A percentile compares a stretch with the other conserved stretches of the same genome.
These are phyloP conservation scores for Penicillium waksmanii DNA, from an alignment of 495 filamentous ascomycete genomes.

Conservation along the genomic window DNA sequence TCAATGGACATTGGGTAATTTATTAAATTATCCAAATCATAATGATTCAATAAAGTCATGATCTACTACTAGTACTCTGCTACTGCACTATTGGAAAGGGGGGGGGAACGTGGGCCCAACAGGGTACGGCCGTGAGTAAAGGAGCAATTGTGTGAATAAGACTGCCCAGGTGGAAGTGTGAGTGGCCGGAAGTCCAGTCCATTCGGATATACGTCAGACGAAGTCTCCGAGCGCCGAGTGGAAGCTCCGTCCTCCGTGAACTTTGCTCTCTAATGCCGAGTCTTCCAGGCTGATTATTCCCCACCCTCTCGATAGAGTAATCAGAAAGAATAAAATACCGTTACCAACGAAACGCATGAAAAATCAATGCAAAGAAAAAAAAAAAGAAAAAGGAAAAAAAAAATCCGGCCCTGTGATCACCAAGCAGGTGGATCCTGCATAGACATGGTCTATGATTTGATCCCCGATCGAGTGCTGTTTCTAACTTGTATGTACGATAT, in stretches of 20 bases:
- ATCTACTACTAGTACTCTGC: too few relatives aligned
- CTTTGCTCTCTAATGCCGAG: conserved; percentile 27
- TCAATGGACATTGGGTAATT: neutral
- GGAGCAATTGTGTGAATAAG: too few relatives aligned
- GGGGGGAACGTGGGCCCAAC: too few relatives aligned
- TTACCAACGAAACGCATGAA: neutral
- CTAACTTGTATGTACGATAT: conserved; percentile 1
- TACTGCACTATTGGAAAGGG: too few relatives aligned
- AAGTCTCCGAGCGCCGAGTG: conserved; percentile 30
- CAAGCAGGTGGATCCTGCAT: conserved; percentile 14
- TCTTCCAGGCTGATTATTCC: conserved; percentile 14
- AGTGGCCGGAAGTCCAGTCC: conserved; percentile 25
- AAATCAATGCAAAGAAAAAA: conserved; percentile 13
- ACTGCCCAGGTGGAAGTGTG: neutral
- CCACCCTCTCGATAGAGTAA: conserved; percentile 18
- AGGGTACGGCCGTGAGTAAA: too few relatives aligned
- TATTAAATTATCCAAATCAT: neutral
- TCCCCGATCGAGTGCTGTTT: conserved; percentile 12
- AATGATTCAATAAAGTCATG: neutral
- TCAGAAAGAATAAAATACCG: conserved; percentile 9
- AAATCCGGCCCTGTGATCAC: conserved; percentile 25
- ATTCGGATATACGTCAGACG: conserved; percentile 29
- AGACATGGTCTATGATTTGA: conserved; percentile 26
- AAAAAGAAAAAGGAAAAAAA: conserved; percentile 18
- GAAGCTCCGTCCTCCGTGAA: conserved; percentile 29